Percentiles rank a stretch among this genome's conserved stretches.
Evolutionary conservation across 2,329 filamentous ascomycete genomes (phyloP).

Genomic region (Mariannaea sp.): DNA sequence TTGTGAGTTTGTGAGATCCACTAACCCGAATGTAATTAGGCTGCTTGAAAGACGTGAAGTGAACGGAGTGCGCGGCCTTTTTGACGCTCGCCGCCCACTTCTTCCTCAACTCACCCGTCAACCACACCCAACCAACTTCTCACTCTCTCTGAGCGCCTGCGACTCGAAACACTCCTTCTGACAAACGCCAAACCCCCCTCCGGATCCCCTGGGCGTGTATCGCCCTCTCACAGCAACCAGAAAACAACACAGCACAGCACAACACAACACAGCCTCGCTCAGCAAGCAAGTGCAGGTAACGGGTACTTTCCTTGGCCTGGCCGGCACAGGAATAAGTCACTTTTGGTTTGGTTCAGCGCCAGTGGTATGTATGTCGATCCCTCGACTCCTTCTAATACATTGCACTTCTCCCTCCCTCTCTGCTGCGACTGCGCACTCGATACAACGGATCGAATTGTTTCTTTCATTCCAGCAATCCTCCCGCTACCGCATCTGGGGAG

Average conservation of each 20-base stretch:
- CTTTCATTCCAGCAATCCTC: constrained; percentile 14
- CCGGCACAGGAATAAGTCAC: no score
- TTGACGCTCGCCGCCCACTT: constrained; percentile 7
- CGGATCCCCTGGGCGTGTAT: not conserved
- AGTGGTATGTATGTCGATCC: not conserved
- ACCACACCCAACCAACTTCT: constrained; percentile 12
- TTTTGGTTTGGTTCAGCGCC: no score
- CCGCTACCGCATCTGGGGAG: not conserved
- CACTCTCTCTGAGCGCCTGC: constrained; percentile 14
- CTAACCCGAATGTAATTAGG: not conserved
- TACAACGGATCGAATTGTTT: constrained; percentile 10
- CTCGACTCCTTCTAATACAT: no score
- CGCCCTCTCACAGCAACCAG: not conserved
- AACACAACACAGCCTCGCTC: not conserved
- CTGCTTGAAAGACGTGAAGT: not conserved
- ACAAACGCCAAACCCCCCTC: constrained; percentile 14
- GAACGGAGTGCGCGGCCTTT: constrained; percentile 10
- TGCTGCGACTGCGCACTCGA: not conserved
- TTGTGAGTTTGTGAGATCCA: not conserved
- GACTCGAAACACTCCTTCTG: constrained; percentile 18
- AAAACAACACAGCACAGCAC: no score
- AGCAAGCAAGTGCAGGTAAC: not conserved
- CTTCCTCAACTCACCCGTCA: not conserved
- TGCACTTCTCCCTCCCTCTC: not conserved
- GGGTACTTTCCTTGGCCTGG: no score